Base-by-base conservation (phyloP, 306 rosid species). In the Trifolium pratense region DNA sequence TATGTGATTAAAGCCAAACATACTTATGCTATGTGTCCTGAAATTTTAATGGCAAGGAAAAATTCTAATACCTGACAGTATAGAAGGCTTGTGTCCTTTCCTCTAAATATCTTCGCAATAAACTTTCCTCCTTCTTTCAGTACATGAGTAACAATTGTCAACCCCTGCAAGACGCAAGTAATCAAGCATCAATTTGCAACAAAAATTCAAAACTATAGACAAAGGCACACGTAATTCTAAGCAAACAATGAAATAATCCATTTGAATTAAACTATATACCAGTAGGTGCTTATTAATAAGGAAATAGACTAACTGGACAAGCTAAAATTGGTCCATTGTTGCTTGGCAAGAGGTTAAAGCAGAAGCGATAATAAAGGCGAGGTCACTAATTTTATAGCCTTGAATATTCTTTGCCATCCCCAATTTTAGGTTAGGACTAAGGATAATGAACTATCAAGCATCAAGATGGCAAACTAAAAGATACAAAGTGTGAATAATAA, bases 71-170 rank as follows among this genome's bases (percentile, higher is more conserved):
- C 98, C 98, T 94, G 97, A 64, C 95, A 87, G 80, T 94, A 94
- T 39, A 94, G 73, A 84, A 91, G 98, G 81, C 98, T 88, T 8
- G 97, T 91, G 75, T 94, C 97, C 69, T 94, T 94, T 66, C 98
- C 97, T 76, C 97, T 90, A 61, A 94, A 94, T 84, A 94, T 94
- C 86, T 94, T 94, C 36, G 97, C 98, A 70, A 91, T 89, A 87
- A 94, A 91, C 74, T 83, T 89, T 66, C 98, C 96, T 57, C 98
- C 98, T 86, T 89, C 97, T 85, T 92, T 87, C 48, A 94, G 96
- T 57, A 91, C 81, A 75, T 93, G 97, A 42, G 96, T 86, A 70
- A 94, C 98, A 62, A 94, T 90, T 46, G 98, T 94, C 82, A 94
- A 87, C 75, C 98, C 98, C 98, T 91, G 90, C 76, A 74, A 49